phyloP scores from a whole-genome alignment of 495 filamentous ascomycete genomes.

The Penicillium lagena region DNA sequence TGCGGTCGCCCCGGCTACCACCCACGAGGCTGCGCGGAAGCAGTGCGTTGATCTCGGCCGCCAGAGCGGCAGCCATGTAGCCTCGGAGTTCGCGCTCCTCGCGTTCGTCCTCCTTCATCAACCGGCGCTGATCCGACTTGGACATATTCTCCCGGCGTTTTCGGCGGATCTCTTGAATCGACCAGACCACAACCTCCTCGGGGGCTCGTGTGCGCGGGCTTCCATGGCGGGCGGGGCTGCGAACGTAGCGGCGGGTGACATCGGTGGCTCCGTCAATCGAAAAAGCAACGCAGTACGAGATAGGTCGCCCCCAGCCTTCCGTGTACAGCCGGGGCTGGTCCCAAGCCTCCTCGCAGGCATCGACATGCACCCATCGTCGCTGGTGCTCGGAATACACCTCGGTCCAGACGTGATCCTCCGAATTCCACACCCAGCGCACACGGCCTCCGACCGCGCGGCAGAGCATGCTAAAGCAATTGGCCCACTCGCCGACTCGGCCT shows the following conservation, averaged over 20 bases:
- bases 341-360: conserved; percentile 91
- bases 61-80: conserved; percentile 68
- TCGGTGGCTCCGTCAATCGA: conserved; percentile 92
- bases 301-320: conserved; percentile 90
- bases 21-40: conserved; percentile 28
- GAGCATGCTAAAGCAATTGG: conserved; percentile 98
- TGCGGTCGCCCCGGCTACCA: conserved; percentile 7
- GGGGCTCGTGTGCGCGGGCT: conserved; percentile 64
- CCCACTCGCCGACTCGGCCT: conserved; percentile 92
- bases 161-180: conserved; percentile 81
- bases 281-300: conserved; percentile 96
- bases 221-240: conserved; percentile 68
- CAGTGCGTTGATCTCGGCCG: conserved; percentile 52
- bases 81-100: conserved; percentile 79
- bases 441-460: conserved; percentile 86
- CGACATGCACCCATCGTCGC: conserved; percentile 94
- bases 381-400: conserved; percentile 95
- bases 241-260: conserved; percentile 92
- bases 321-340: conserved; percentile 90
- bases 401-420: conserved; percentile 96
- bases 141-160: conserved; percentile 70
- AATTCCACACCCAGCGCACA: conserved; percentile 98
- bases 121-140: conserved; percentile 71
- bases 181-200: conserved; percentile 83
- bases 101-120: conserved; percentile 82